Base-by-base conservation (phyloP, 768 basidiomycete genomes). In the Phylloporus sp. region DNA sequence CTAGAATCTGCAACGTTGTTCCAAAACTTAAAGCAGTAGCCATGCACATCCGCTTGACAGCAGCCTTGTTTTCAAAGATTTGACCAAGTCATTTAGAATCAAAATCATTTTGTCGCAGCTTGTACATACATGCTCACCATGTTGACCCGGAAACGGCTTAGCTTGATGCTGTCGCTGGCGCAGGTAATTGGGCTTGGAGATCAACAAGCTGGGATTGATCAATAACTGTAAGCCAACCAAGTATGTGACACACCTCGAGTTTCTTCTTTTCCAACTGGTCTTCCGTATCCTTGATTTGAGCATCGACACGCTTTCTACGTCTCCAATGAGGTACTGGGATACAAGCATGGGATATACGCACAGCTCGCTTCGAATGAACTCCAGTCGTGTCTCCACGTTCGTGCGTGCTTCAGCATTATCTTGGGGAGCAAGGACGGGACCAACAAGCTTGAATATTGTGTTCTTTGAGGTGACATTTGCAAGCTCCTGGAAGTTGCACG, bases 321-420 rank as follows among this genome's bases (percentile, higher is more conserved):
- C n/a, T 23, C 38, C 36, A 13, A 45, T 64, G 22, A 62, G 58
- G 15, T 16, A 40, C 29, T 22, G 31, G 16, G 47, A 23, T 9
- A 31, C 31, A 27, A 24, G 13, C 6, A 23, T 36, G 9, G 15
- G 43, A 27, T 15, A 15, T 23, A 55, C 86, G 51, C 50, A 95
- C 95, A 95, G 92, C 70, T 97, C 94, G 50, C 83, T 72, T 39
- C 72, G 76, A 62, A 97, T 98, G 72, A 91, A 95, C 52, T 90
- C 89, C 29, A 98, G 72, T 9, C 95, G 84, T 43, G 88, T 95
- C 59, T 92, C 84, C 22, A 98, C 90, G 62, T 91, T 97, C 57
- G 71, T 74, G 67, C 88, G 88, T 28, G 94, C 95, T 58, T 97
- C 95, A 6, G 70, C 70, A 62, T 86, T 85, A 58, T 97, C 94